Percentiles rank a stretch among this genome's conserved stretches.
Conservation (phyloP, 768 basidiomycete genomes). For the Boletus bicolor region DNA sequence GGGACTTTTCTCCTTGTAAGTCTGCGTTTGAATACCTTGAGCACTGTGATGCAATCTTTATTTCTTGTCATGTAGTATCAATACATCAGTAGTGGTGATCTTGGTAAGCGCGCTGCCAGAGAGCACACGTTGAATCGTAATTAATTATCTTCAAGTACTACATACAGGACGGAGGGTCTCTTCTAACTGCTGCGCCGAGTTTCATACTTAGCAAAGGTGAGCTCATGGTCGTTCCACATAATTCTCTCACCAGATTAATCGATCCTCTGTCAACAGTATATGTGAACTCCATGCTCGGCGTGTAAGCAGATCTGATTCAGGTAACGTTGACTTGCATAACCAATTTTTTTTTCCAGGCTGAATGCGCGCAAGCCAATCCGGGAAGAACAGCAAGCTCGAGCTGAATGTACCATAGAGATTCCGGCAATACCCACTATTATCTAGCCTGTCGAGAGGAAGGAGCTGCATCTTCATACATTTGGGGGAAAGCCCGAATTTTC, state of each 20-base stretch:
- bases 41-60: not conserved
- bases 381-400: constrained; percentile 7
- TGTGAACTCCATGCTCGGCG: constrained; percentile 24
- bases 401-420: constrained; percentile 7
- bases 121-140: not conserved
- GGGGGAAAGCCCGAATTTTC: too few species aligned
- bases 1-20: constrained; percentile 21
- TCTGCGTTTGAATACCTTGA: not conserved
- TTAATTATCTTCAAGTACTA: constrained; percentile 13
- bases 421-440: constrained; percentile 19
- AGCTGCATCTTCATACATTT: too few species aligned
- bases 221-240: not conserved
- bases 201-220: constrained; percentile 19
- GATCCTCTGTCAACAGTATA: constrained; percentile 9
- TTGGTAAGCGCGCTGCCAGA: constrained; percentile 6
- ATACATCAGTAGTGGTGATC: constrained; percentile 6
- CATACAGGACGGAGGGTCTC: not conserved
- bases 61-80: constrained; percentile 2
- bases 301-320: constrained; percentile 14
- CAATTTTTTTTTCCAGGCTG: not conserved
- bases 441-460: too few species aligned
- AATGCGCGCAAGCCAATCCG: constrained; percentile 19
- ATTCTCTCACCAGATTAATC: not conserved
- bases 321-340: not conserved
- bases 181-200: constrained; percentile 11